Percentiles rank a stretch among this genome's conserved stretches.
Evolutionary conservation across 768 basidiomycete genomes (phyloP).

Genomic region (Leccinum truebloodii): DNA sequence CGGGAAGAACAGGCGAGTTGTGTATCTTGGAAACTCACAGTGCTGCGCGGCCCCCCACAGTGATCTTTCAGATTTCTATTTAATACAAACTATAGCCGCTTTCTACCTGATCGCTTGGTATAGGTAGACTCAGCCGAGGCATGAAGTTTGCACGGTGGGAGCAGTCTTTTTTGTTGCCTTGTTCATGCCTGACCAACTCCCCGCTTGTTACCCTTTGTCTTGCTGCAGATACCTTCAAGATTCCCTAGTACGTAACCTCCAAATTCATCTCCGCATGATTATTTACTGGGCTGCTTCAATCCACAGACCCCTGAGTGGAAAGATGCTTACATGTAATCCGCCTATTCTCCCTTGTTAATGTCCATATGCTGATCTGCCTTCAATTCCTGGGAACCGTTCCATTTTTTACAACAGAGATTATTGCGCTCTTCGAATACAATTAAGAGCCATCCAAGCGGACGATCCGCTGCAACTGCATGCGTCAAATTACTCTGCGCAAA

Average conservation of each 20-base stretch:
- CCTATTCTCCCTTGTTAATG: neutral
- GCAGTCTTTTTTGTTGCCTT: neutral
- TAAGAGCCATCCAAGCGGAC: slow-evolving; percentile 51
- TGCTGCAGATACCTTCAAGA: slow-evolving; percentile 59
- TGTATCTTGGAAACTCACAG: too few relatives aligned
- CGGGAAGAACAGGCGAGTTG: too few relatives aligned
- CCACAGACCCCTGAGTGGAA: slow-evolving; percentile 64
- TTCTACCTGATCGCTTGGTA: neutral
- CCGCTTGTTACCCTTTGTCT: neutral
- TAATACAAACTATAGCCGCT: neutral
- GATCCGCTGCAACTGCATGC: slow-evolving; percentile 24
- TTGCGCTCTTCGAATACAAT: slow-evolving; percentile 65
- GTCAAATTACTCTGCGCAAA: slow-evolving; percentile 12
- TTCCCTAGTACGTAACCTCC: neutral
- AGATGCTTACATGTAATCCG: slow-evolving; percentile 34
- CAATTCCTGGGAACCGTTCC: neutral
- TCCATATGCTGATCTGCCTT: neutral
- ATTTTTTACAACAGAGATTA: slow-evolving; percentile 55
- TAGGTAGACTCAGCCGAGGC: neutral
- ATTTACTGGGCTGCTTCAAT: slow-evolving; percentile 1
- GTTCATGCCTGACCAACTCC: slow-evolving; percentile 1
- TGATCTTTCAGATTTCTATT: neutral
- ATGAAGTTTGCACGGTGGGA: slow-evolving; percentile 66
- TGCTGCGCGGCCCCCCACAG: neutral
- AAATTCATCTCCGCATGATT: neutral